These are phyloP conservation scores for Metschnikowia borealis DNA, from an alignment of 805 yeast species.

Conservation along the genomic window DNA sequence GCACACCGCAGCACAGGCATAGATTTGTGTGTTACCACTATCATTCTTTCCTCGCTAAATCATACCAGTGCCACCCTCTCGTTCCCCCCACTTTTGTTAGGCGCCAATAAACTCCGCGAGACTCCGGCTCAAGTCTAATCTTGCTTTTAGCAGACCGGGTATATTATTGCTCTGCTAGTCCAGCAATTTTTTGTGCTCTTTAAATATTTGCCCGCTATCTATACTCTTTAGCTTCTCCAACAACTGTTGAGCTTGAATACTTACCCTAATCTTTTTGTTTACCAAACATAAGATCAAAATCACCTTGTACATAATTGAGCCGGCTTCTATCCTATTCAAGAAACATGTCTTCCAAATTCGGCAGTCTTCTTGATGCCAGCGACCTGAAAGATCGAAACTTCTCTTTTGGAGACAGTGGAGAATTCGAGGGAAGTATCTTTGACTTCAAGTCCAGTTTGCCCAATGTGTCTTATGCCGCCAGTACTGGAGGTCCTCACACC, in stretches of 20 bases:
- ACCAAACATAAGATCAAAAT: neutral
- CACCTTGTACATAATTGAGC: slow-evolving; percentile 21
- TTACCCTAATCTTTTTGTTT: neutral
- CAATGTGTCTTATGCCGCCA: slow-evolving; percentile 19
- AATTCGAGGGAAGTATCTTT: slow-evolving; percentile 39
- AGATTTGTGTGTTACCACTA: neutral
- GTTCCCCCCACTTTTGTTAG: slow-evolving; percentile 1
- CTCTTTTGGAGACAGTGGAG: slow-evolving; percentile 42
- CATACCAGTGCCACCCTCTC: slow-evolving; percentile 2
- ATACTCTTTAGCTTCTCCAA: neutral
- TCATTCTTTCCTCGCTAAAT: neutral
- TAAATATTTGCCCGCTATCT: neutral
- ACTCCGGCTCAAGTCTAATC: neutral
- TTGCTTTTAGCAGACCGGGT: neutral
- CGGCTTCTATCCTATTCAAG: neutral
- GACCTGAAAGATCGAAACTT: slow-evolving; percentile 41
- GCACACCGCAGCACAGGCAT: neutral
- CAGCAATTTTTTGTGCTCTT: neutral
- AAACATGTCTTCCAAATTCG: slow-evolving; percentile 23
- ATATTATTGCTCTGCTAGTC: neutral
- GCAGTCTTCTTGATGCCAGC: slow-evolving; percentile 33
- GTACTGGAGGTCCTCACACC: slow-evolving; percentile 21
- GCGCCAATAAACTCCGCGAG: slow-evolving; percentile 2
- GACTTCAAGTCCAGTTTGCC: slow-evolving; percentile 44
- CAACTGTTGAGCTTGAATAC: neutral